Conservation (phyloP, 2,329 filamentous ascomycete genomes). For the Xylaria sp. region DNA sequence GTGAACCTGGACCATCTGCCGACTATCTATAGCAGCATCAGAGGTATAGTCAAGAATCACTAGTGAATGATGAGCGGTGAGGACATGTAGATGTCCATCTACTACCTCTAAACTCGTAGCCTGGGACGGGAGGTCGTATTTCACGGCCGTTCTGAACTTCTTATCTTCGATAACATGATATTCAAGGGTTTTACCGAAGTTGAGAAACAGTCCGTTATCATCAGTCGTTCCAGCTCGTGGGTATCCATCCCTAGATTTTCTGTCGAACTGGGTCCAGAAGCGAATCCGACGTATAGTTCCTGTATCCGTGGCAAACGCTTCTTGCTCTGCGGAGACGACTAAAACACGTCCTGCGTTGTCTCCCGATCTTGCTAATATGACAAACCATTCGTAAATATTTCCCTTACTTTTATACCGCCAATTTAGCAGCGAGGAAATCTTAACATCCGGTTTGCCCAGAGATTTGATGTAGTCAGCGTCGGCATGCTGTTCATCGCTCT, state of each 20-base stretch:
- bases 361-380: constrained; percentile 62
- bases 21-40: constrained; percentile 47
- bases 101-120: constrained; percentile 62
- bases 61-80: constrained; percentile 67
- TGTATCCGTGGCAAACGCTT: constrained; percentile 40
- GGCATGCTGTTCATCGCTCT: constrained; percentile 49
- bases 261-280: constrained; percentile 62
- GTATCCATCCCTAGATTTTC: constrained; percentile 60
- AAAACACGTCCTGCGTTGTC: constrained; percentile 62
- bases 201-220: constrained; percentile 66
- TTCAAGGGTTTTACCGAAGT: constrained; percentile 63
- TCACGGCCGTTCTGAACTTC: constrained; percentile 60
- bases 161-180: constrained; percentile 69
- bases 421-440: constrained; percentile 69
- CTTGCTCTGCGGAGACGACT: constrained; percentile 62
- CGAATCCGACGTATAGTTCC: constrained; percentile 53
- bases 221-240: constrained; percentile 68
- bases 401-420: constrained; percentile 70
- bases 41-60: constrained; percentile 63
- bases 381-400: constrained; percentile 70
- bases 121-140: constrained; percentile 63
- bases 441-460: constrained; percentile 67
- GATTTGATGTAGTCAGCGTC: constrained; percentile 63
- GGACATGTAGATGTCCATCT: constrained; percentile 60
- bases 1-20: constrained; percentile 56